Percentiles rank a stretch among this genome's conserved stretches.
Conservation (phyloP, 345 rosid genomes). For the Eucalyptus brandiana region DNA sequence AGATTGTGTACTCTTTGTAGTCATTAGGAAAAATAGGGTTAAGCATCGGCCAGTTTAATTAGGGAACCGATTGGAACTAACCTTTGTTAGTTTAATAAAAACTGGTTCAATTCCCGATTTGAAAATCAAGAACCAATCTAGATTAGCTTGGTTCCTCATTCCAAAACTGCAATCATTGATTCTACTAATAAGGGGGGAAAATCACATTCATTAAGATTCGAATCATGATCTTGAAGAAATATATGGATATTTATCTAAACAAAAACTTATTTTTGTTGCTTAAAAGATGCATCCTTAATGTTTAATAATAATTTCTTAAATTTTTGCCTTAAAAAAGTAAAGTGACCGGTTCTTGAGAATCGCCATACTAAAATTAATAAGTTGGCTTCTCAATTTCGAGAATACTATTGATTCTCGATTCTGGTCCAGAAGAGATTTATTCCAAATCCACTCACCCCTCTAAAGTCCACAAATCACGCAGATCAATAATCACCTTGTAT, state of each 20-base stretch:
- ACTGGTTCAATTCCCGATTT: rapidly evolving
- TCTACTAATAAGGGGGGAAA: neutral
- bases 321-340: neutral
- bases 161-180: neutral
- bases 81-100: neutral
- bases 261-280: neutral
- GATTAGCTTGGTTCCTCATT: neutral
- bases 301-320: neutral
- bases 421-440: neutral
- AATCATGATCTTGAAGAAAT: neutral
- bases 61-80: rapidly evolving
- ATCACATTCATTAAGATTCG: neutral
- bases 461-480: neutral
- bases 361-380: neutral
- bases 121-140: neutral
- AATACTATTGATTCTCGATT: neutral
- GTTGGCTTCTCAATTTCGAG: neutral
- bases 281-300: neutral
- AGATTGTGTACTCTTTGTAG: neutral
- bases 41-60: rapidly evolving
- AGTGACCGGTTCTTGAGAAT: too few species aligned
- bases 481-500: neutral
- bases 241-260: neutral
- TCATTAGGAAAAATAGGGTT: neutral
- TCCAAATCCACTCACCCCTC: neutral